These are phyloP conservation scores for Triticum aestivum DNA, from an alignment of 176 grass and related monocot species.

Conservation along the genomic window IWGSC_CS_RefSeq_v2.1 NC_057807.1:451610408-451610907, in stretches of 20 bases:
- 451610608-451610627: background rate
- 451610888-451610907: conserved; percentile 5
- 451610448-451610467: background rate
- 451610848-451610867: background rate
- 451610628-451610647: background rate
- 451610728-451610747: conserved; percentile 24
- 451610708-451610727: conserved; percentile 19
- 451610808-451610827: background rate
- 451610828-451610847: background rate
- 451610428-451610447: background rate
- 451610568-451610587: background rate
- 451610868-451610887: conserved; percentile 28
- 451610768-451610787: too few relatives aligned
- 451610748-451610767: conserved; percentile 15
- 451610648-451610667: too few relatives aligned
- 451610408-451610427: background rate
- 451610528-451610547: background rate
- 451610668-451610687: background rate
- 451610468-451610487: background rate
- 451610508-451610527: background rate
- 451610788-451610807: background rate
- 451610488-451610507: background rate
- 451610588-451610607: background rate
- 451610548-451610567: background rate
- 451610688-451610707: background rate